Conservation (phyloP, 148 eudicot species). For the Amaranthus palmeri region DNA sequence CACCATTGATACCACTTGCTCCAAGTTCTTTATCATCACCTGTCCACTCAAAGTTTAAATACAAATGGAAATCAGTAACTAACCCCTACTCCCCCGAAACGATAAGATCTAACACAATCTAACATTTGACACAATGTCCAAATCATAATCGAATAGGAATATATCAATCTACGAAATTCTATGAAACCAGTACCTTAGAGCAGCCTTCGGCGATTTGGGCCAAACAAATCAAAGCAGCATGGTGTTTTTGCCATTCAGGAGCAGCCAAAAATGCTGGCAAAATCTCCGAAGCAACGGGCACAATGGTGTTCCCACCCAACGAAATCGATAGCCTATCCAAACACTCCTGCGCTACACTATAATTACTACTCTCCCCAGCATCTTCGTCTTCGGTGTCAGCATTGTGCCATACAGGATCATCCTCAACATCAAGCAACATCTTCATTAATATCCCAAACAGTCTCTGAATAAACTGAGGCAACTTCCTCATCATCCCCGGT, state of each 20-base stretch:
- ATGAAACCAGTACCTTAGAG: slow-evolving; percentile 26
- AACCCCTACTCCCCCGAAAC: not conserved
- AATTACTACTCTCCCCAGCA: slow-evolving; percentile 40
- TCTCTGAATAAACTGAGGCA: slow-evolving; percentile 47
- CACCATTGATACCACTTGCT: slow-evolving; percentile 79
- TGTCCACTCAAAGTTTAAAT: slow-evolving; percentile 21
- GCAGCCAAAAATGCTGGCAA: slow-evolving; percentile 36
- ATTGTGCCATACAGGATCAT: slow-evolving; percentile 37
- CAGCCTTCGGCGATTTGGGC: slow-evolving; percentile 43
- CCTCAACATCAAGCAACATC: slow-evolving; percentile 41
- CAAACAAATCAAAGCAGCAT: slow-evolving; percentile 39
- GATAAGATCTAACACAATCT: not conserved
- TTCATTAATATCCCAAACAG: slow-evolving; percentile 44
- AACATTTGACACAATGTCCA: not conserved
- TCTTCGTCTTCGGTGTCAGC: slow-evolving; percentile 40
- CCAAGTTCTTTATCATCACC: slow-evolving; percentile 89
- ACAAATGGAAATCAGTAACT: not conserved
- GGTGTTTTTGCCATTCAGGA: slow-evolving; percentile 41
- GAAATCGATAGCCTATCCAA: slow-evolving; percentile 43
- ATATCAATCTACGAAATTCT: not conserved
- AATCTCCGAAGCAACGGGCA: slow-evolving; percentile 35
- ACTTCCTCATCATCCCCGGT: slow-evolving; percentile 65
- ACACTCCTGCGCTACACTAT: slow-evolving; percentile 42
- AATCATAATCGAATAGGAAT: not conserved
- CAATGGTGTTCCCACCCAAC: slow-evolving; percentile 41